These are phyloP conservation scores for Agrocybe pediades DNA, from an alignment of 768 basidiomycete genomes.

Conservation along the genomic window DNA sequence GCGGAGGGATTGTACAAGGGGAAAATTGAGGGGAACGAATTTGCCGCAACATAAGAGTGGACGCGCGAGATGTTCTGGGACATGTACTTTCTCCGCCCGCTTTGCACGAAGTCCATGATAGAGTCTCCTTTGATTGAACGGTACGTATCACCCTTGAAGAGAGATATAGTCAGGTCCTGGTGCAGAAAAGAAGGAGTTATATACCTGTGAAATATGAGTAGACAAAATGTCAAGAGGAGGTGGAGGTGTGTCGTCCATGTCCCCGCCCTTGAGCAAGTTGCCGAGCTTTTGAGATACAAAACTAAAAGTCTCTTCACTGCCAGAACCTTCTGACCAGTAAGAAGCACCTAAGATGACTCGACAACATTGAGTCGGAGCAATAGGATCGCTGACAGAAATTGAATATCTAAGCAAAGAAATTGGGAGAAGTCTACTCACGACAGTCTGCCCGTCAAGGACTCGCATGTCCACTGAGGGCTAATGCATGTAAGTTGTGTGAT, in stretches of 20 bases:
- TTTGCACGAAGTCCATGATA: slow-evolving; percentile 50
- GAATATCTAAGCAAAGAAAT: not conserved
- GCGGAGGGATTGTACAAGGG: slow-evolving; percentile 77
- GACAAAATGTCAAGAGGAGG: slow-evolving; percentile 58
- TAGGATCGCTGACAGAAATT: slow-evolving; percentile 32
- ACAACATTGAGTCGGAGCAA: slow-evolving; percentile 52
- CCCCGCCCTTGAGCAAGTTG: slow-evolving; percentile 49
- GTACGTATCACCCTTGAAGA: slow-evolving; percentile 13
- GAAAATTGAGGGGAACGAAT: slow-evolving; percentile 62
- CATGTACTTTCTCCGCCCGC: slow-evolving; percentile 45
- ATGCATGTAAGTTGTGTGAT: slow-evolving; percentile 63
- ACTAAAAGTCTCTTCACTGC: slow-evolving; percentile 41
- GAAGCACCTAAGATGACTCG: slow-evolving; percentile 44
- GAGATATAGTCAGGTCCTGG: not conserved
- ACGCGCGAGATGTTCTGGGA: slow-evolving; percentile 33
- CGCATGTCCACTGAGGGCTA: slow-evolving; percentile 71
- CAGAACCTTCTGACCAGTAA: slow-evolving; percentile 36
- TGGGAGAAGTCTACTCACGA: slow-evolving; percentile 41
- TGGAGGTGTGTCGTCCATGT: slow-evolving; percentile 41
- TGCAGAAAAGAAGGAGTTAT: not conserved
- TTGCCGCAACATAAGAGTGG: slow-evolving; percentile 59
- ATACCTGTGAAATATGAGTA: slow-evolving; percentile 49
- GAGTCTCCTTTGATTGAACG: slow-evolving; percentile 28
- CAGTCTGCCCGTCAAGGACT: slow-evolving; percentile 32
- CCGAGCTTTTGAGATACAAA: slow-evolving; percentile 57